Base-by-base conservation (phyloP, 352 stramenopile genomes). In the Nannochloropsis limnetica region DNA sequence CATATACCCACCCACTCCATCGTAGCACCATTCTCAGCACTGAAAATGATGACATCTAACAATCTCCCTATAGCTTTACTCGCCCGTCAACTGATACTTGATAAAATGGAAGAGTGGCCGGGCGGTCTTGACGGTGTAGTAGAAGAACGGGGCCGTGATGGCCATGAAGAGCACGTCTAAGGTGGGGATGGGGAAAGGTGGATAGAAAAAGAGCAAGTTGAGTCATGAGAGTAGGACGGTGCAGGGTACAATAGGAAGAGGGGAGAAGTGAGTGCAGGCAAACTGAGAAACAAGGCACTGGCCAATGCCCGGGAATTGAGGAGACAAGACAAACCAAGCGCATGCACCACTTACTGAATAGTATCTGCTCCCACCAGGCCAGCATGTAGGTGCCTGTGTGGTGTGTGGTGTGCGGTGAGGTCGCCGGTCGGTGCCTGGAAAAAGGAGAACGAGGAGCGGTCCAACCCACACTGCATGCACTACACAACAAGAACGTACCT, bases 331-430 rank as follows among this genome's bases (percentile, higher is more conserved):
- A 11, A 25, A 22, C 37, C 2, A 17, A 49, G 17, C 37, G 37
- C 37, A 1, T 15, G 37, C 22, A 29, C 1, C 61, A 74, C 61
- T 74, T 74, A 74, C 61, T 74, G 61, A 74, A 74, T 23, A 74
- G n/a, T 74, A 74, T 74, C 25, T 74, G 61, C 61, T 74, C 61
- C 61, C 61, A 74, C 61, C 61, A 74, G 14, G 61, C 61, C 3
- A 74, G 61, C 61, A 74, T 74, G n/a, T 74, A 74, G 25, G 61
- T 74, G 61, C 61, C 61, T 74, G 3, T 74, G 25, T 74, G n/a
- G 22, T 29, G 61, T 8, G 3, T 27, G 25, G 61, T 22, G 25
- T 25, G 25, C 22, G n/a, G n/a, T 25, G 25, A 74, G 25, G 20
- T 15, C n/a, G n/a, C n/a, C n/a, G n/a, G n/a, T n/a, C n/a, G n/a